Conservation (phyloP, 2,329 filamentous ascomycete species). For the Xylariaceae sp. region DNA sequence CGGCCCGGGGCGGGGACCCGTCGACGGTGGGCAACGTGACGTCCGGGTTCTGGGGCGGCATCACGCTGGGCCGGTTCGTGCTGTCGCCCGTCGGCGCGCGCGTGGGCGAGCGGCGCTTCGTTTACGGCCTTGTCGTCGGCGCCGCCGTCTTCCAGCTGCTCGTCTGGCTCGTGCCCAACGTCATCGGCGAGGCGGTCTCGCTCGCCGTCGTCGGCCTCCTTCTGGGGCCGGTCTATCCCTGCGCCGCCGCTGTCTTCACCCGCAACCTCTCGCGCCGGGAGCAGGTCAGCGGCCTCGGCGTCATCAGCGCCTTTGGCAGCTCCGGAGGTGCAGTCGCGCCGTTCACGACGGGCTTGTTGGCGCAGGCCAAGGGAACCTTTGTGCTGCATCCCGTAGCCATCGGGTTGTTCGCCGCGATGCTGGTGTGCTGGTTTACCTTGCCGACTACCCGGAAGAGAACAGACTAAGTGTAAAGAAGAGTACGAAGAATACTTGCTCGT, state of each 20-base stretch:
- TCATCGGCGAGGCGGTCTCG: conserved; percentile 64
- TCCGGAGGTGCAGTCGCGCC: conserved; percentile 63
- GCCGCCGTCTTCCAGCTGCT: conserved; percentile 66
- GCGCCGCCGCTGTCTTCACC: conserved; percentile 59
- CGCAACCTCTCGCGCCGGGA: conserved; percentile 53
- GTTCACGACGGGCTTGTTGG: conserved; percentile 59
- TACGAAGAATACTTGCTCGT: not conserved
- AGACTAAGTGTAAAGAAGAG: conserved; percentile 38
- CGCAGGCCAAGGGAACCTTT: conserved; percentile 57
- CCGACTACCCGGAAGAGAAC: conserved; percentile 54
- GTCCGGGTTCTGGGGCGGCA: conserved; percentile 65
- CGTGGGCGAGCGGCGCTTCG: conserved; percentile 65
- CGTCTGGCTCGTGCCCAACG: conserved; percentile 71
- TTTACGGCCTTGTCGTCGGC: conserved; percentile 56
- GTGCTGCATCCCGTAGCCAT: conserved; percentile 64
- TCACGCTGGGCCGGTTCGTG: conserved; percentile 69
- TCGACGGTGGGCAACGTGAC: conserved; percentile 74
- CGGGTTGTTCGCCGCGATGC: conserved; percentile 59
- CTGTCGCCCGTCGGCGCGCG: conserved; percentile 61
- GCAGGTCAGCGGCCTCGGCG: conserved; percentile 58
- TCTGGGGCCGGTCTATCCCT: conserved; percentile 75
- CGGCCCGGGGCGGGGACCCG: conserved; percentile 63
- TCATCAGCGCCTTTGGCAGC: conserved; percentile 65
- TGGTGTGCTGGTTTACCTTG: conserved; percentile 57
- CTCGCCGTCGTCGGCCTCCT: conserved; percentile 67